Conservation (phyloP, 495 filamentous ascomycete species). For the Xylaria nigripes region DNA sequence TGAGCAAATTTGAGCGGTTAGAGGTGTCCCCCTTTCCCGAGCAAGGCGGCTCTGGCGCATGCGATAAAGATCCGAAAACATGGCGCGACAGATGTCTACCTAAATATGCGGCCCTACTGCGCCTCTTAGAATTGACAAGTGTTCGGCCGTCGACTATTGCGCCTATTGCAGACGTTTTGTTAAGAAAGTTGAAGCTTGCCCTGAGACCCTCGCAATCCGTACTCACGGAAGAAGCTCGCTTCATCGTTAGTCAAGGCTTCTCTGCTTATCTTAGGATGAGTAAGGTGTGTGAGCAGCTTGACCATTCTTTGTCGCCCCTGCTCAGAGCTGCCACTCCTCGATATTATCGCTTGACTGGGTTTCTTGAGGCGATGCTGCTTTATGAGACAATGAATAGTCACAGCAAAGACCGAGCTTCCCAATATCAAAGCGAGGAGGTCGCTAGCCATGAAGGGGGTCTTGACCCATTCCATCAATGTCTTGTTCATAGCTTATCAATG, state of each 20-base stretch:
- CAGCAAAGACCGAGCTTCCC: constrained; percentile 27
- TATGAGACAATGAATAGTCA: constrained; percentile 46
- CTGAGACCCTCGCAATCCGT: constrained; percentile 46
- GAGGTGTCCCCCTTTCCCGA: constrained; percentile 50
- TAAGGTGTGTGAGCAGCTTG: constrained; percentile 39
- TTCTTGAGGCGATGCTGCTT: constrained; percentile 55
- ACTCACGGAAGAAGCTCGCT: constrained; percentile 48
- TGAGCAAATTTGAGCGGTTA: constrained; percentile 51
- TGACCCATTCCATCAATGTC: constrained; percentile 48
- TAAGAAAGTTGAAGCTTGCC: constrained; percentile 49
- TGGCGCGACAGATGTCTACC: constrained; percentile 49
- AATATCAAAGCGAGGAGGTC: constrained; percentile 22
- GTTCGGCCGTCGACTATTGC: constrained; percentile 48
- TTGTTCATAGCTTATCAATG: constrained; percentile 63
- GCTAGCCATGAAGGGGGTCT: constrained; percentile 37
- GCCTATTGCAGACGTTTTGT: constrained; percentile 45
- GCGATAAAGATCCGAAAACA: constrained; percentile 42
- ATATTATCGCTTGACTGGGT: constrained; percentile 54
- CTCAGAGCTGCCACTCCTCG: constrained; percentile 52
- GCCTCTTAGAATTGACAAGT: constrained; percentile 37
- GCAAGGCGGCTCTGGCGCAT: constrained; percentile 33
- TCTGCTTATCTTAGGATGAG: constrained; percentile 47
- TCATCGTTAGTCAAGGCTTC: constrained; percentile 50
- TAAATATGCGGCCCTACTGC: constrained; percentile 47
- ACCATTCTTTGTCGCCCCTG: constrained; percentile 47